Evolutionary conservation across 306 rosid genomes (phyloP), one percentile per base, ranked within the genome.

Genomic region (Medicago lupulina): DNA sequence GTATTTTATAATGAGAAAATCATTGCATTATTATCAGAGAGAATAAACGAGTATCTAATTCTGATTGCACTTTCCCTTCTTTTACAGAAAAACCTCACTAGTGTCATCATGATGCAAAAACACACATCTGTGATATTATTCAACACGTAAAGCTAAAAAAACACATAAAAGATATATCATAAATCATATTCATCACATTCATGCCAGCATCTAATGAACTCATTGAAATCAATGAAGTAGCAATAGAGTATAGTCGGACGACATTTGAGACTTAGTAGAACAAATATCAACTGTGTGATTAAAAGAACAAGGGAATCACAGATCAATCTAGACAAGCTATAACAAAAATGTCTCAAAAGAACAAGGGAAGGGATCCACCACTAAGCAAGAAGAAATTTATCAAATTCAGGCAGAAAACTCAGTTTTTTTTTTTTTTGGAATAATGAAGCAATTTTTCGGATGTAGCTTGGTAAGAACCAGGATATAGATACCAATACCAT

Each of bases 311-410:
- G 44, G 17, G 7, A 62, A 62, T 34, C 68, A 34, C 10, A 36
- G 23, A 62, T 62, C 46, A 62, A 62, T 36, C 71, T 41, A 49
- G 43, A 21, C 77, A 73, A 40, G 28, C 21, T 25, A 57, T 16
- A 41, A 38, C 19, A 14, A 73, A 58, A 57, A 57, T n/a, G 63
- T 10, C 16, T 51, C 75, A 51, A 46, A 46, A 55, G 28, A 53
- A 57, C 17, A 43, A 36, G 64, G 28, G 66, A 76, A 76, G 64
- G 58, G 57, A 54, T 15, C 67, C 43, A 31, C 67, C 67, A 61
- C 67, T 19, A 46, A 23, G 57, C 44, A 15, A 61, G 44, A 76
- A 76, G 65, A 57, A 23, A 54, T 23, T 34, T 2, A 54, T 36
- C 57, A 25, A 67, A 40, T n/a, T 57, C 34, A 3, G 46, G 12